phyloP scores from a whole-genome alignment of 192 early-diverging fungal species.

The Globomyces pollinis-pini region DNA sequence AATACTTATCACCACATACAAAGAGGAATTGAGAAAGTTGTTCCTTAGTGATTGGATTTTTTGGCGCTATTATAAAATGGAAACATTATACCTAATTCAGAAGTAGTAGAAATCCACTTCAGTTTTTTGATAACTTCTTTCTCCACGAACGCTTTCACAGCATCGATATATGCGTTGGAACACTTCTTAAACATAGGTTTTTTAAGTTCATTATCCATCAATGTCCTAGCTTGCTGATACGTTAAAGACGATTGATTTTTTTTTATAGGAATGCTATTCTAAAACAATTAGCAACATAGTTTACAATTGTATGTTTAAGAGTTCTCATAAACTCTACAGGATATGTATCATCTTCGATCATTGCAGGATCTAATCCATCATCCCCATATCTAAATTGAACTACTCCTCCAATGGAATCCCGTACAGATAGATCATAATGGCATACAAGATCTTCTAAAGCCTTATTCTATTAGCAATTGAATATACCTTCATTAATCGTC shows the following conservation, averaged over 20 bases:
- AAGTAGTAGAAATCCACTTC: slow-evolving; percentile 42
- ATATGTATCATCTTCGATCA: slow-evolving; percentile 78
- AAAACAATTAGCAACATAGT: slow-evolving; percentile 6
- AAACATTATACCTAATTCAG: background rate
- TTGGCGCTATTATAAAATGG: background rate
- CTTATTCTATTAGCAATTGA: too few species aligned
- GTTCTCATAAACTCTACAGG: slow-evolving; percentile 87
- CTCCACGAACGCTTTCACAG: slow-evolving; percentile 50
- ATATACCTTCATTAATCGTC: slow-evolving; percentile 96
- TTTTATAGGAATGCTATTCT: too few species aligned
- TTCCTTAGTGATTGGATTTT: slow-evolving; percentile 51
- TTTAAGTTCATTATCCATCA: slow-evolving; percentile 42
- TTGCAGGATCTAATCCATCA: slow-evolving; percentile 91
- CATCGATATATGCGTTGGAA: slow-evolving; percentile 55
- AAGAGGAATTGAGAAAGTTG: slow-evolving; percentile 70
- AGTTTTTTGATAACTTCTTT: slow-evolving; percentile 39
- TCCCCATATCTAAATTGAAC: slow-evolving; percentile 96
- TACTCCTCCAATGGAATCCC: slow-evolving; percentile 82
- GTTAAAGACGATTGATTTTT: background rate
- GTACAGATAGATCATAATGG: slow-evolving; percentile 93
- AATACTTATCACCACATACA: slow-evolving; percentile 76
- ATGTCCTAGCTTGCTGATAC: slow-evolving; percentile 32
- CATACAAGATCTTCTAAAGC: slow-evolving; percentile 92
- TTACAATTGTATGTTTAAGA: slow-evolving; percentile 49
- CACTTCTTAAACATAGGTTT: slow-evolving; percentile 44